Base-by-base conservation (phyloP, 2,329 filamentous ascomycete species). In the Zopfia rhizophila region DNA sequence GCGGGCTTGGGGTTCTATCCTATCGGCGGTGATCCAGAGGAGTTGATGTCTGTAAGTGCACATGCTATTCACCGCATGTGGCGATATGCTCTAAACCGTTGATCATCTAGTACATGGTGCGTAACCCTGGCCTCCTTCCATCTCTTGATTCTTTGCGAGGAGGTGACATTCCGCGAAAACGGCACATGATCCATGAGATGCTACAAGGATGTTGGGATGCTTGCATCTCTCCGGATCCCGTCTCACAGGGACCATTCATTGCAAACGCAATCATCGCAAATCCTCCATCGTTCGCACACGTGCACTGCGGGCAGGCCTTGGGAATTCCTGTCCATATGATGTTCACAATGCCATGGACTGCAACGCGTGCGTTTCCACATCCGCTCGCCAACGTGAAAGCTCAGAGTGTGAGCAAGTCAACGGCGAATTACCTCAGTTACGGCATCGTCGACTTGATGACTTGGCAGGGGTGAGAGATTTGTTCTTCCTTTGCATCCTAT, bases 181-280 rank as follows among this genome's bases (percentile, higher is more conserved):
- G 89, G 18, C 51, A 51, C 39, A 57, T 59, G 56, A 61, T 72
- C 42, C 55, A 51, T 1, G 61, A 65, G 22, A 61, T 66, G 40
- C 32, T 72, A 3, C 44, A 66, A 14, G 67, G 68, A 2, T 70
- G 66, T 25, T 72, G 68, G 68, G 49, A 55, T 12, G 62, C 62
- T 21, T 72, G 68, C 17, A 43, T 75, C 4, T 61, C 66, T 4
- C 65, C 68, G 10, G 74, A 71, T 2, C 63, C 71, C 7, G 57
- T 71, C 2, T 40, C 25, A 5, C 12, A 48, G 3, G 17, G 48
- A 13, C 89, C 88, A 1, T 96, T 96, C 65, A 84, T 95, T 30
- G 91, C 90, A 0, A 90, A 91, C 70, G 59, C 57, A 87, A 89
- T 90, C 53, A 88, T 90, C 56, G 87, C 87, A 2, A 90, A 90